Evolutionary conservation across 2,329 filamentous ascomycete genomes (phyloP).

Genomic region (Penicillium fuscoglaucum): DNA sequence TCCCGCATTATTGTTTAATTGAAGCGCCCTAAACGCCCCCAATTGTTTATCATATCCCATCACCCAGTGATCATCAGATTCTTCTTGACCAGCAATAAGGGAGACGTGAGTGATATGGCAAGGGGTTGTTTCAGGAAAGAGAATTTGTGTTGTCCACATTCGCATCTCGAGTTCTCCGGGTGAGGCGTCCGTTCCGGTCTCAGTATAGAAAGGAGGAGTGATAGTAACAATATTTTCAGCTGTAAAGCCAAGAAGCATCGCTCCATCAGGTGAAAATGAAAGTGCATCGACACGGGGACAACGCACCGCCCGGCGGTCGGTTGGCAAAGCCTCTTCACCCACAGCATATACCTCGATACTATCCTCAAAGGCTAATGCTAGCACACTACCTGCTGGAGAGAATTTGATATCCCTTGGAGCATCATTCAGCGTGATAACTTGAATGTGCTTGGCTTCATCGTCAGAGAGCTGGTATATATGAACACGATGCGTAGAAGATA

Average conservation of each 20-base stretch:
- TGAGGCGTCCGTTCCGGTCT: conserved; percentile 51
- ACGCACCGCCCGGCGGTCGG: conserved; percentile 73
- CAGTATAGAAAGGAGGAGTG: conserved; percentile 75
- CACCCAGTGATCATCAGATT: conserved; percentile 68
- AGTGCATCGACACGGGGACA: conserved; percentile 74
- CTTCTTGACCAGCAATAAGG: conserved; percentile 55
- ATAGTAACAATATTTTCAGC: conserved; percentile 71
- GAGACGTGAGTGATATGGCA: conserved; percentile 68
- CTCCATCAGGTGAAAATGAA: conserved; percentile 74
- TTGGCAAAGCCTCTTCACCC: conserved; percentile 61
- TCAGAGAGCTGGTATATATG: conserved; percentile 75
- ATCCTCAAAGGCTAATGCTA: conserved; percentile 81
- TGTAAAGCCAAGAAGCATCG: conserved; percentile 75
- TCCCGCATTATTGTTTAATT: conserved; percentile 73
- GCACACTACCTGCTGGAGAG: conserved; percentile 76
- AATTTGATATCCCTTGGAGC: conserved; percentile 75
- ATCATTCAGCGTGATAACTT: conserved; percentile 75
- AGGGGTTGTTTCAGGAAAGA: conserved; percentile 79
- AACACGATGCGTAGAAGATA: conserved; percentile 79
- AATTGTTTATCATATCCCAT: conserved; percentile 76
- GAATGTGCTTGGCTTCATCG: conserved; percentile 67
- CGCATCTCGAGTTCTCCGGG: conserved; percentile 64
- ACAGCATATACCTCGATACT: conserved; percentile 86
- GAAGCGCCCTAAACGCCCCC: conserved; percentile 74
- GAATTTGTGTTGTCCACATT: conserved; percentile 81